phyloP scores from a whole-genome alignment of 768 basidiomycete genomes.

The Dendrothele bispora region DNA sequence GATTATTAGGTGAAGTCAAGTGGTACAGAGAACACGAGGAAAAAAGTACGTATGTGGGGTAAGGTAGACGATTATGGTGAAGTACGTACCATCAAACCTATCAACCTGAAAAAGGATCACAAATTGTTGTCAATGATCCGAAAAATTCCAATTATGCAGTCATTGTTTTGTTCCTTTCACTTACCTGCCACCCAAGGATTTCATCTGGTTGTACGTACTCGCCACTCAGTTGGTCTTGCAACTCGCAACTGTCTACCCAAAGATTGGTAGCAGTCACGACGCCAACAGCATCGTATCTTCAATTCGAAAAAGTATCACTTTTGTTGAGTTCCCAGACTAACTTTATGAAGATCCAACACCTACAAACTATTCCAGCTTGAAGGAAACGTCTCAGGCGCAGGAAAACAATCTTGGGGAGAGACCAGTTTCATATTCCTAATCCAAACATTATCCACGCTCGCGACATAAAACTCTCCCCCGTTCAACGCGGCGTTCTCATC shows the following conservation, averaged over 20 bases:
- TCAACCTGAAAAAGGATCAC: constrained; percentile 7
- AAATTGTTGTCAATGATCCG: neutral
- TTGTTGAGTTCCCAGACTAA: no score
- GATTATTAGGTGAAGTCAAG: no score
- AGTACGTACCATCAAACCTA: constrained; percentile 13
- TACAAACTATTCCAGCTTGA: constrained; percentile 16
- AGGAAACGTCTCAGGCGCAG: constrained; percentile 16
- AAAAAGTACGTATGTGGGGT: neutral
- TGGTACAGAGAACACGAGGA: no score
- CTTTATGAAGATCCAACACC: neutral
- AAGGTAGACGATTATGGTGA: neutral
- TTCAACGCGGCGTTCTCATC: constrained; percentile 13
- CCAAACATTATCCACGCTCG: constrained; percentile 14
- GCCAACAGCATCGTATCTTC: constrained; percentile 16
- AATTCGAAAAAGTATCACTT: neutral
- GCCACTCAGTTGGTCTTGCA: constrained; percentile 14
- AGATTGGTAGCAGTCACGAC: constrained; percentile 16
- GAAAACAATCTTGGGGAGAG: constrained; percentile 16
- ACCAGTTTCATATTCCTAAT: constrained; percentile 17
- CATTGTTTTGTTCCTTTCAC: no score
- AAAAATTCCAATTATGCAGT: neutral
- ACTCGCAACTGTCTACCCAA: constrained; percentile 16
- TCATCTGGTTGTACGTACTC: constrained; percentile 13
- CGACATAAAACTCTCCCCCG: constrained; percentile 13
- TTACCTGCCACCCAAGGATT: constrained; percentile 11